Evolutionary conservation across 768 basidiomycete genomes (phyloP).

Genomic region (Lactarius quietus): DNA sequence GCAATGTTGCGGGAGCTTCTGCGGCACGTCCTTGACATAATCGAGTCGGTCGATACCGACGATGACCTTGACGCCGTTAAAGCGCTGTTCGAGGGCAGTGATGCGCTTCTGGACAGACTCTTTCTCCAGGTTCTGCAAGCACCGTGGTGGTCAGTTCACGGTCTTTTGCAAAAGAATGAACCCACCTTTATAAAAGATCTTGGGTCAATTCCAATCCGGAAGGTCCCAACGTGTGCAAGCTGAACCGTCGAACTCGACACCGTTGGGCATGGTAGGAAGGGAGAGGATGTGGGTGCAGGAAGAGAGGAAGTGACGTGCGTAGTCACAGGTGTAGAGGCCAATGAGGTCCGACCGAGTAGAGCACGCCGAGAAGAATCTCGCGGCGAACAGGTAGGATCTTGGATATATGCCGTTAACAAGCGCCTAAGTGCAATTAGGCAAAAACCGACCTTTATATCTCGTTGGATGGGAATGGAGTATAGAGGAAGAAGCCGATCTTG

Average conservation of each 20-base stretch:
- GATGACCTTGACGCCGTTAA: constrained; percentile 93
- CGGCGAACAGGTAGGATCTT: constrained; percentile 96
- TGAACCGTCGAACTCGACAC: constrained; percentile 93
- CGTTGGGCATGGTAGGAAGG: constrained; percentile 95
- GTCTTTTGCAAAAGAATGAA: not conserved
- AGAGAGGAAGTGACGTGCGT: constrained; percentile 98
- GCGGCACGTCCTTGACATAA: constrained; percentile 99
- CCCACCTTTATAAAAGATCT: constrained; percentile 79
- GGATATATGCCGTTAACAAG: constrained; percentile 8
- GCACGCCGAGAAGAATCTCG: constrained; percentile 91
- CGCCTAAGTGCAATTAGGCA: not conserved
- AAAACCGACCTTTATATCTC: constrained; percentile 94
- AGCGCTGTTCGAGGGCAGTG: constrained; percentile 78
- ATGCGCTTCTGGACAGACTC: constrained; percentile 77
- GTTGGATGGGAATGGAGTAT: constrained; percentile 96
- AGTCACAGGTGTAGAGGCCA: constrained; percentile 99
- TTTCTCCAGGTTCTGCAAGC: constrained; percentile 67
- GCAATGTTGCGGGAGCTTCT: constrained; percentile 93
- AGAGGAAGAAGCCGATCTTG: constrained; percentile 98
- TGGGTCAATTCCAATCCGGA: constrained; percentile 99
- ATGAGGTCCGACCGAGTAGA: constrained; percentile 97
- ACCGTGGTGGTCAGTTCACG: constrained; percentile 12
- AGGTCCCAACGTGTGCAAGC: constrained; percentile 95
- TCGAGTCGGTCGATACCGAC: constrained; percentile 98
- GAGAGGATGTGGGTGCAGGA: constrained; percentile 96